Evolutionary conservation across 345 rosid genomes (phyloP), one percentile per base, ranked within the genome.

Genomic region (Orychophragmus violaceus): DNA sequence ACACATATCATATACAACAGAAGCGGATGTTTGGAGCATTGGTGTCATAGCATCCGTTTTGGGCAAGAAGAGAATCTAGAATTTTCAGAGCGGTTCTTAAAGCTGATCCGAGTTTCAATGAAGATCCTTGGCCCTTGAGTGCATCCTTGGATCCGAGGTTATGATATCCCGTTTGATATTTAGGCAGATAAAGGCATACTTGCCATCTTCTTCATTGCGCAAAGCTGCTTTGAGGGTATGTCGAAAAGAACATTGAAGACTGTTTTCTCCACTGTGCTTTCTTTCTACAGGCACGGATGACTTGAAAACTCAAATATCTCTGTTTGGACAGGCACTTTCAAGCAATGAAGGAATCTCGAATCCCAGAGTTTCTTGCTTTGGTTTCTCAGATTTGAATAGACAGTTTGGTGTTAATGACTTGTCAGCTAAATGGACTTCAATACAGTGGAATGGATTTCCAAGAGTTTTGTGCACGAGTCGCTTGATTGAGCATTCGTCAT

Each of bases 11-110:
- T 93, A 93, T 74, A 69, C 79, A 69, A 82, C 94, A 23, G 98
- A 90, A 80, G 98, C 97, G 6, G 98, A 93, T 82, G 96, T 86
- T 6, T 93, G 98, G 98, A 93, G 98, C 76, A 61, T 88, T 6
- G 98, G 98, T 9, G 97, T 93, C 44, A 86, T 93, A 54, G 86
- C 94, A 36, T 93, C 98, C 98, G 45, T 93, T 93, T 71, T 93
- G 97, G 98, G 97, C 98, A 12, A 78, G 84, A 66, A 93, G 89
- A 0, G 97, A 93, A 72, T 88, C 98, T 2, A 96, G 96, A 50
- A 82, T 93, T 55, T 93, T 90, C 44, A 83, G 89, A 57, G 82
- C 96, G 5, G 96, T 93, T 68, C 79, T 90, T 71, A 93, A 90
- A 82, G 87, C 96, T 59, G 97, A 85, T 51, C 98, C 94, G 2